Conservation (phyloP, 1,284 basidiomycete genomes). For the Phellopilus nigrolimitatus region DNA sequence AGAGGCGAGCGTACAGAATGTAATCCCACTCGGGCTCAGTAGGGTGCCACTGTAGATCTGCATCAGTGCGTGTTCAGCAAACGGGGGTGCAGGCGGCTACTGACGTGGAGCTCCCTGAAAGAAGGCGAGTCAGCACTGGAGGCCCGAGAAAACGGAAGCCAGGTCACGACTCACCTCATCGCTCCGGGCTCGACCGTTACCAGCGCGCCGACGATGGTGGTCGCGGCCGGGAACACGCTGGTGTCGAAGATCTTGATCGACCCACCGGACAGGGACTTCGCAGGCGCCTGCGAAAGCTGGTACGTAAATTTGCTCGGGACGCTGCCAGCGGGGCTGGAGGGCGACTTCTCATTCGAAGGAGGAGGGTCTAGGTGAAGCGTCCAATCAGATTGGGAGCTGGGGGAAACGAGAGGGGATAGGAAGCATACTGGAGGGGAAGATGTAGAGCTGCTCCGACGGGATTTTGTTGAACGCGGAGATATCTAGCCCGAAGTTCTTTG, state of each 20-base stretch:
- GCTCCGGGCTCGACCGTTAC: conserved; percentile 64
- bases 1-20: conserved; percentile 33
- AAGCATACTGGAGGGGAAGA: conserved; percentile 39
- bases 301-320: conserved; percentile 50
- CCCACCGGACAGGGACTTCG: conserved; percentile 51
- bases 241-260: conserved; percentile 60
- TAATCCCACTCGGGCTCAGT: conserved; percentile 66
- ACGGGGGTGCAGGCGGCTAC: conserved; percentile 11
- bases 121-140: too few species aligned
- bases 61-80: too few species aligned
- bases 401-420: conserved; percentile 21
- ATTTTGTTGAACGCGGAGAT: conserved; percentile 33
- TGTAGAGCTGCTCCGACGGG: conserved; percentile 34
- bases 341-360: conserved; percentile 35
- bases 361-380: conserved; percentile 34
- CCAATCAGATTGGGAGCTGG: conserved; percentile 15
- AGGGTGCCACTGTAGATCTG: conserved; percentile 60
- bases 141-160: too few species aligned
- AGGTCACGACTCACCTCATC: too few species aligned
- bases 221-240: conserved; percentile 45
- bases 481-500: conserved; percentile 37
- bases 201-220: conserved; percentile 58
- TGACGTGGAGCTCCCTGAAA: conserved; percentile 36
- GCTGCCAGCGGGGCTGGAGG: conserved; percentile 47
- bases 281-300: conserved; percentile 44